Base-by-base conservation (phyloP, 2,329 filamentous ascomycete genomes). In the Paracamarosporium sp. region DNA sequence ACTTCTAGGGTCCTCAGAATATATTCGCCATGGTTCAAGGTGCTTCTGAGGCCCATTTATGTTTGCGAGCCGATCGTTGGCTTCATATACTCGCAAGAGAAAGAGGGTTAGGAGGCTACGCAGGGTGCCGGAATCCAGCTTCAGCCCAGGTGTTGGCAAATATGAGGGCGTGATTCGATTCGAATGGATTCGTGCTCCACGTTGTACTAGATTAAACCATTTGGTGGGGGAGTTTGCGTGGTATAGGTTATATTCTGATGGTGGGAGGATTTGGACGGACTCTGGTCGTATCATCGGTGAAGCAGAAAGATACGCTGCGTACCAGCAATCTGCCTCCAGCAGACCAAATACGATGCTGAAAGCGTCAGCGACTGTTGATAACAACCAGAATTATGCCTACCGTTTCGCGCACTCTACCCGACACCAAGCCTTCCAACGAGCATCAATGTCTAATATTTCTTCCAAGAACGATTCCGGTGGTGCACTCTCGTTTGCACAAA, bases 351-450 rank as follows among this genome's bases (percentile, higher is more conserved):
- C 81, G n/a, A 81, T 72, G 30, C 72, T 72, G 15, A 4, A 5
- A 5, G n/a, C 22, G 33, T 69, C n/a, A 68, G 43, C n/a, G n/a
- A 30, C 4, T 55, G 46, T 33, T 43, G 0, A 45, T 12, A n/a
- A 25, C n/a, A 17, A 25, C 13, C 27, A 9, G 12, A 46, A 35
- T 35, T 4, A n/a, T n/a, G 22, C 61, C 47, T 41, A 71, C 72
- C 82, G 76, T 64, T 84, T 84, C 0, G 76, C 76, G 45, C 81
- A 83, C 67, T 85, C 83, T 7, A 84, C 76, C 47, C 81, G 80
- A 59, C 79, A 78, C 83, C 83, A 85, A 2, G 80, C 79, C 62
- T 80, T 82, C 83, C 83, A 85, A 62, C 78, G 72, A 24, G 75
- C 69, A 47, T 83, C 79, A 31, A 80, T 73, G 59, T 82, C 78